Conservation (phyloP, 1,284 basidiomycete species). For the Moesziomyces aphidis region DNA sequence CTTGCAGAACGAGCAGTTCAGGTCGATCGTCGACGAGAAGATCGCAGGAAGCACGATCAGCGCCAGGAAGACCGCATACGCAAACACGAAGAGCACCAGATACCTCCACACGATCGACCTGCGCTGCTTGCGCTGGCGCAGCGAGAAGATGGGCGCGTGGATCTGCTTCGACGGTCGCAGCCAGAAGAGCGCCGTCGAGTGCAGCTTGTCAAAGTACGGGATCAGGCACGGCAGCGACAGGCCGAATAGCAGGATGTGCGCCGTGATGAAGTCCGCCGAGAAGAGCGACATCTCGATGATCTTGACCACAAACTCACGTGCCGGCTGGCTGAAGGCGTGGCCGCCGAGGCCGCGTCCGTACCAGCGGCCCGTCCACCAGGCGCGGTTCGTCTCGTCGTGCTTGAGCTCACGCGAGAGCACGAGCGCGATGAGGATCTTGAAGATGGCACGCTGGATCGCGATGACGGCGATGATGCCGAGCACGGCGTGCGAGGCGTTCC, state of each 20-base stretch:
- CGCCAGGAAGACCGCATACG: slow-evolving; percentile 80
- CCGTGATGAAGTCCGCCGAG: slow-evolving; percentile 64
- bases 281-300: slow-evolving; percentile 67
- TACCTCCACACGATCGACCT: slow-evolving; percentile 73
- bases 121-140: slow-evolving; percentile 66
- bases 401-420: slow-evolving; percentile 67
- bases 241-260: slow-evolving; percentile 64
- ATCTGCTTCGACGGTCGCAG: slow-evolving; percentile 73
- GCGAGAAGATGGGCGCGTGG: slow-evolving; percentile 80
- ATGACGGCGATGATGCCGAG: slow-evolving; percentile 69
- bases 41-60: slow-evolving; percentile 70
- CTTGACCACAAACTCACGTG: slow-evolving; percentile 67
- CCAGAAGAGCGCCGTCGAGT: slow-evolving; percentile 69
- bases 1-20: slow-evolving; percentile 56
- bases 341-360: slow-evolving; percentile 67
- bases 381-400: slow-evolving; percentile 68
- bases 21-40: slow-evolving; percentile 51
- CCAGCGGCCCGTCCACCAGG: slow-evolving; percentile 68
- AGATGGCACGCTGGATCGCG: slow-evolving; percentile 67
- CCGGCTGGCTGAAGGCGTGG: slow-evolving; percentile 66
- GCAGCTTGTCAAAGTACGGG: slow-evolving; percentile 61
- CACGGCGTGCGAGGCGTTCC: slow-evolving; percentile 88
- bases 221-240: slow-evolving; percentile 72
- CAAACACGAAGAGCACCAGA: slow-evolving; percentile 81
- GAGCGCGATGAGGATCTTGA: slow-evolving; percentile 66